phyloP scores from a whole-genome alignment of 1,139 yeast species.

The Candida tetrigidarum region DNA sequence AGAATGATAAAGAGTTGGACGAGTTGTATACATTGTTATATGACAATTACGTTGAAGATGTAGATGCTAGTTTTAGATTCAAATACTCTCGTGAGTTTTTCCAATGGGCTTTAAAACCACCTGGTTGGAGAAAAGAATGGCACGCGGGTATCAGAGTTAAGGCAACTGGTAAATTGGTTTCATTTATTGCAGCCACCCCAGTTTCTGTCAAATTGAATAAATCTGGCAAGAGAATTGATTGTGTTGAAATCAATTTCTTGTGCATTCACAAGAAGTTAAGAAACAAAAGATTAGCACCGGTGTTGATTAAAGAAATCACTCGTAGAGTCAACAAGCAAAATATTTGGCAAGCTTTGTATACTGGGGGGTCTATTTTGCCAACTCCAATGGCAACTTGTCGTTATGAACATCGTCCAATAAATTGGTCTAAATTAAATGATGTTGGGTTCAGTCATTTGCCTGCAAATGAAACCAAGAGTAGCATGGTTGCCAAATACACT shows the following conservation, averaged over 20 bases:
- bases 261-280: constrained; percentile 94
- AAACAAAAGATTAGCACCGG: constrained; percentile 93
- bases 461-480: constrained; percentile 70
- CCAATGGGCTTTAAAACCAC: constrained; percentile 93
- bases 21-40: constrained; percentile 82
- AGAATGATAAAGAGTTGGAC: constrained; percentile 56
- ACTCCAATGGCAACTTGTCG: constrained; percentile 91
- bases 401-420: constrained; percentile 91
- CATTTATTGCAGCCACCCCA: constrained; percentile 93
- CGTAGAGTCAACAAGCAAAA: constrained; percentile 83
- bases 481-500: constrained; percentile 81
- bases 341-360: constrained; percentile 96
- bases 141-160: constrained; percentile 92
- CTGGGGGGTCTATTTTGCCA: constrained; percentile 92
- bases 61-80: constrained; percentile 90
- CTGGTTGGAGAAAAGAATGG: constrained; percentile 92
- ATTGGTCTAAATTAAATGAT: constrained; percentile 88
- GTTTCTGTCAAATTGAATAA: constrained; percentile 64
- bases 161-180: constrained; percentile 76
- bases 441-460: constrained; percentile 90
- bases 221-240: constrained; percentile 50
- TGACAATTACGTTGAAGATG: constrained; percentile 93
- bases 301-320: constrained; percentile 90
- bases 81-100: constrained; percentile 84
- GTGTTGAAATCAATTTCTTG: constrained; percentile 91